phyloP scores from a whole-genome alignment of 2,329 filamentous ascomycete species.

The Paecilomyces fulvus region DNA sequence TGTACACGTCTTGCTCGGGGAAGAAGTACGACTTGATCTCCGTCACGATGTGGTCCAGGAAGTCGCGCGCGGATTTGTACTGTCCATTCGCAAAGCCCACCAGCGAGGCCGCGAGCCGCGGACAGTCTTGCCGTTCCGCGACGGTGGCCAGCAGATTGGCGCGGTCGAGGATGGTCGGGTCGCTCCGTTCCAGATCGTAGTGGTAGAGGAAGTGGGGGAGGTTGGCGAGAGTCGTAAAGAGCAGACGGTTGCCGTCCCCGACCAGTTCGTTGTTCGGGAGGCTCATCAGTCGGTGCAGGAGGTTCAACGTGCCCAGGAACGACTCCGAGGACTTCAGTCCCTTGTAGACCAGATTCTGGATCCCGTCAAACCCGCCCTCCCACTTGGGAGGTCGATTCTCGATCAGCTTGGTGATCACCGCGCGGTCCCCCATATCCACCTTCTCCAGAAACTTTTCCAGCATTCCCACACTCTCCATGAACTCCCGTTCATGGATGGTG shows the following conservation, averaged over 20 bases:
- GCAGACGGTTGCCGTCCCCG: conserved; percentile 70
- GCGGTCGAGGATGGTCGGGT: conserved; percentile 50
- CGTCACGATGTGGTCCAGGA: conserved; percentile 63
- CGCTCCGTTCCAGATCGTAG: conserved; percentile 57
- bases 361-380: conserved; percentile 80
- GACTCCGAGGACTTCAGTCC: conserved; percentile 80
- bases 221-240: conserved; percentile 86
- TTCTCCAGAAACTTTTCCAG: conserved; percentile 78
- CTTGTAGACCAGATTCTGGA: conserved; percentile 82
- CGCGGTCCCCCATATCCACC: conserved; percentile 65
- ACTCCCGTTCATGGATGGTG: conserved; percentile 93
- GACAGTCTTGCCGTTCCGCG: conserved; percentile 63
- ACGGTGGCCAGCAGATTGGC: conserved; percentile 64
- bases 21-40: conserved; percentile 73
- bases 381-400: conserved; percentile 77
- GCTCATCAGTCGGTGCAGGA: conserved; percentile 68
- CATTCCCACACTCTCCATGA: conserved; percentile 85
- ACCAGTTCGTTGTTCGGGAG: conserved; percentile 73
- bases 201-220: conserved; percentile 75
- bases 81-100: conserved; percentile 60
- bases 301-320: conserved; percentile 65
- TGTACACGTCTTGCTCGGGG: conserved; percentile 71
- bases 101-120: conserved; percentile 59
- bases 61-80: conserved; percentile 63
- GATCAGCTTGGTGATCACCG: conserved; percentile 60